Conservation (phyloP, 148 eudicot genomes). For the Diospyros lotus region DNA sequence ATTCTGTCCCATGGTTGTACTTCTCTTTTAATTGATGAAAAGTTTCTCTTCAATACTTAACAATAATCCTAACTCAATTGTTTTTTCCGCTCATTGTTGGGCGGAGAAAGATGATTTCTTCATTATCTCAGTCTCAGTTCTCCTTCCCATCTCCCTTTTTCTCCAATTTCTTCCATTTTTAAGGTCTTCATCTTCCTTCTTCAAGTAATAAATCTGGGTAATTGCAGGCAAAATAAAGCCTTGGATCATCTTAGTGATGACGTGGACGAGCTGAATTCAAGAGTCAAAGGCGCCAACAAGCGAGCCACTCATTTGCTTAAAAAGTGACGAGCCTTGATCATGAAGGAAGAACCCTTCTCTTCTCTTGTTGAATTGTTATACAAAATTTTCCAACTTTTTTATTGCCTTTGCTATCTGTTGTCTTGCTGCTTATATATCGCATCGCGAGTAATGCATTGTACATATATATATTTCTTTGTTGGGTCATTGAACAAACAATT, state of each 20-base stretch:
- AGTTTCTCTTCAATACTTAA: too few species aligned
- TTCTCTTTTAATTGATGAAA: too few species aligned
- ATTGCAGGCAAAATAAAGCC: conserved; percentile 81
- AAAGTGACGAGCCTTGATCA: conserved; percentile 21
- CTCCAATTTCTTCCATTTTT: not conserved
- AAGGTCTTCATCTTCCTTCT: not conserved
- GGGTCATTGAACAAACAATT: too few species aligned
- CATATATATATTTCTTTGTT: too few species aligned
- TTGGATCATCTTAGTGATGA: conserved; percentile 71
- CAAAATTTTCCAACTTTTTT: too few species aligned
- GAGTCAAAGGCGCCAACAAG: conserved; percentile 79
- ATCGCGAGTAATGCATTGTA: too few species aligned
- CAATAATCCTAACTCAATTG: not conserved
- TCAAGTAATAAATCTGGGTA: not conserved
- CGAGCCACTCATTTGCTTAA: conserved; percentile 47
- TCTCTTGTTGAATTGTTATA: too few species aligned
- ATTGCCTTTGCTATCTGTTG: too few species aligned
- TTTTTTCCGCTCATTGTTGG: not conserved
- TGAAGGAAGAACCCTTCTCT: too few species aligned
- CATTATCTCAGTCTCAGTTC: not conserved
- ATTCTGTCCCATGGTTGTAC: not conserved
- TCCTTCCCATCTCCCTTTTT: not conserved
- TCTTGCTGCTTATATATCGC: too few species aligned
- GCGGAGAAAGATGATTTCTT: not conserved
- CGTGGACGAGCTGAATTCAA: conserved; percentile 70